Evolutionary conservation across 140 eudicot species (phyloP).

Genomic region (Stevia rebaudiana): DNA sequence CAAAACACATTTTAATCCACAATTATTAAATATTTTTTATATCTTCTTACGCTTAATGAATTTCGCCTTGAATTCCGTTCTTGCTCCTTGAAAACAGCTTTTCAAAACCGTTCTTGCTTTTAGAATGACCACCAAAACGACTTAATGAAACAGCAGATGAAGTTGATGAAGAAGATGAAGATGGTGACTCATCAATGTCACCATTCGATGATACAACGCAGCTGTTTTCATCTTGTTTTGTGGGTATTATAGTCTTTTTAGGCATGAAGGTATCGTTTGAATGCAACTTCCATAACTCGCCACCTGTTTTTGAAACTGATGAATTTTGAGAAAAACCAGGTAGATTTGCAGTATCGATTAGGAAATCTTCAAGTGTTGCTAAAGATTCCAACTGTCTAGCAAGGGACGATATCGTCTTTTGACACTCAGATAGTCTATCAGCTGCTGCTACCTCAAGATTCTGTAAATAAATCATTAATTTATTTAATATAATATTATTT

Average conservation of each 20-base stretch:
- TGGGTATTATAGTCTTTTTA: conserved; percentile 29
- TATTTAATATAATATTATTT: background rate
- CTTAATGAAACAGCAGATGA: conserved; percentile 38
- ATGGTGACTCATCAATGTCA: conserved; percentile 36
- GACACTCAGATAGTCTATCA: conserved; percentile 83
- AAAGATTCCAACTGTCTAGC: conserved; percentile 80
- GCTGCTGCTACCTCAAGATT: conserved; percentile 88
- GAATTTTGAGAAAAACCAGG: conserved; percentile 44
- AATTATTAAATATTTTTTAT: conserved; percentile 5
- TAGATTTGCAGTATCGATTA: conserved; percentile 67
- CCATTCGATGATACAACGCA: conserved; percentile 17
- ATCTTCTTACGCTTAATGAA: conserved; percentile 23
- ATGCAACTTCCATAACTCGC: conserved; percentile 48
- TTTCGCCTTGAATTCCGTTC: conserved; percentile 50
- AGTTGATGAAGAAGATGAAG: conserved; percentile 49
- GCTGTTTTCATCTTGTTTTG: conserved; percentile 22
- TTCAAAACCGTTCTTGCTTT: conserved; percentile 62
- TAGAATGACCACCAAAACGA: conserved; percentile 33
- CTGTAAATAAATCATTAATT: conserved; percentile 20
- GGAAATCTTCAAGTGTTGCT: conserved; percentile 85
- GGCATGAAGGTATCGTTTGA: conserved; percentile 40
- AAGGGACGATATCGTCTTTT: conserved; percentile 80
- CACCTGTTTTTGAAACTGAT: conserved; percentile 34
- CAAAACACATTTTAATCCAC: conserved; percentile 42
- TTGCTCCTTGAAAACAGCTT: conserved; percentile 58